Conservation (phyloP, 768 basidiomycete species). For the Collybia mongolica region DNA sequence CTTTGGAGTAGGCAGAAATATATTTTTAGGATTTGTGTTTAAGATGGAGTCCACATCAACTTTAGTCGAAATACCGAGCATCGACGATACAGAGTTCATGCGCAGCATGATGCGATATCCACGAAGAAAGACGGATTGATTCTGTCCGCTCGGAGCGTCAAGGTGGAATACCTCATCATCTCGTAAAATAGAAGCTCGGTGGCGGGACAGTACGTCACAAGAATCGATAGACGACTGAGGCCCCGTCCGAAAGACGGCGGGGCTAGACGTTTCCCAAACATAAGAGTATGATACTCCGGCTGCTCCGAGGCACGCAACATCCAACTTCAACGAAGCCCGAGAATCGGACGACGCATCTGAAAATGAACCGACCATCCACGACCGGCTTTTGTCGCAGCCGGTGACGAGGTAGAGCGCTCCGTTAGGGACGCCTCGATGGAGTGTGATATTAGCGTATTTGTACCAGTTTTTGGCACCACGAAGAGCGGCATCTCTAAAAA, state of each 20-base stretch:
- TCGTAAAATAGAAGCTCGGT: constrained; percentile 3
- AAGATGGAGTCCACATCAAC: constrained; percentile 9
- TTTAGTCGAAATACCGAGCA: constrained; percentile 3
- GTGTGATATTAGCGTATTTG: constrained; percentile 8
- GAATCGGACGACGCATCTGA: constrained; percentile 8
- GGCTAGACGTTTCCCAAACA: constrained; percentile 10
- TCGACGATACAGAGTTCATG: constrained; percentile 3
- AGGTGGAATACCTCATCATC: constrained; percentile 7
- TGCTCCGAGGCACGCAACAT: neutral
- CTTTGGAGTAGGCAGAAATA: neutral
- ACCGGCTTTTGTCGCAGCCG: constrained; percentile 16
- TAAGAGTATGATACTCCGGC: constrained; percentile 8
- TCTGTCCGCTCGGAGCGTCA: constrained; percentile 7
- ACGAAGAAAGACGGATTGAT: constrained; percentile 15
- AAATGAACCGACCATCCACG: constrained; percentile 16
- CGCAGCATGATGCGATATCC: constrained; percentile 15
- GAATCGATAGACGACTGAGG: constrained; percentile 7
- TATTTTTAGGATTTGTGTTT: constrained; percentile 6
- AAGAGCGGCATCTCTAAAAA: constrained; percentile 8
- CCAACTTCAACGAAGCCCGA: constrained; percentile 8
- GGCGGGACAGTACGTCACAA: neutral
- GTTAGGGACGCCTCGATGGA: constrained; percentile 11
- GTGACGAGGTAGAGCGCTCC: constrained; percentile 19
- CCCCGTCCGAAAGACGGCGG: constrained; percentile 12
- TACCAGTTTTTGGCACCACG: constrained; percentile 12